Percentiles rank a stretch among this genome's conserved stretches.
Conservation (phyloP, 306 rosid genomes). For the Parietaria judaica region DNA sequence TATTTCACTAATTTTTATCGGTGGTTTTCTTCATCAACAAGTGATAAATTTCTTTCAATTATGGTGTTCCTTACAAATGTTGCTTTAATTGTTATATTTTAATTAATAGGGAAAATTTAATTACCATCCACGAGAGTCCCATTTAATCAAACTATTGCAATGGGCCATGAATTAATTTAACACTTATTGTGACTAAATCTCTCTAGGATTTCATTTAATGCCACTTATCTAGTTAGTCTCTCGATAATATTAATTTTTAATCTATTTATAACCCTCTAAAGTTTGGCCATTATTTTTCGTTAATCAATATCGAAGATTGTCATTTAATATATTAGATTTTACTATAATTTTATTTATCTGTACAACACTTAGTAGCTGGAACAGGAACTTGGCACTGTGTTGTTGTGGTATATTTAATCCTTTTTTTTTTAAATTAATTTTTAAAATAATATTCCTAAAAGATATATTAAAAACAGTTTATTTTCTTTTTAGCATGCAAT, state of each 20-base stretch:
- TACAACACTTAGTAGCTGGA: not conserved
- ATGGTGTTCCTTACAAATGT: not conserved
- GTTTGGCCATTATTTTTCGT: not conserved
- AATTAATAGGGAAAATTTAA: slow-evolving; percentile 1
- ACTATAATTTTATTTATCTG: not conserved
- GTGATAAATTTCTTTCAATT: not conserved
- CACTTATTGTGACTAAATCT: slow-evolving; percentile 8
- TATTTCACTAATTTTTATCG: not conserved
- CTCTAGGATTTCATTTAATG: not conserved
- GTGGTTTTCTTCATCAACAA: not conserved
- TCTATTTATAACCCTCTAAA: too few relatives aligned
- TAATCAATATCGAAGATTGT: not conserved
- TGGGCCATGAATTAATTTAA: slow-evolving; percentile 1
- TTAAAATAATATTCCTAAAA: too few relatives aligned
- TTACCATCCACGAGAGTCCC: slow-evolving; percentile 4
- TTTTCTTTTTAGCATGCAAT: not conserved
- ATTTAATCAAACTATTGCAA: not conserved
- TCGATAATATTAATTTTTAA: too few relatives aligned
- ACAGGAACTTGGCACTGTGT: too few relatives aligned
- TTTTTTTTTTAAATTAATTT: too few relatives aligned
- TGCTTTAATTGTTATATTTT: slow-evolving; percentile 1
- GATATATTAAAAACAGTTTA: not conserved
- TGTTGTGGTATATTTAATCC: too few relatives aligned
- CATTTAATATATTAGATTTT: not conserved
- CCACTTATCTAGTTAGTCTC: not conserved